Conservation (phyloP, 2,329 filamentous ascomycete species). For the Fusarium marasasianum region DNA sequence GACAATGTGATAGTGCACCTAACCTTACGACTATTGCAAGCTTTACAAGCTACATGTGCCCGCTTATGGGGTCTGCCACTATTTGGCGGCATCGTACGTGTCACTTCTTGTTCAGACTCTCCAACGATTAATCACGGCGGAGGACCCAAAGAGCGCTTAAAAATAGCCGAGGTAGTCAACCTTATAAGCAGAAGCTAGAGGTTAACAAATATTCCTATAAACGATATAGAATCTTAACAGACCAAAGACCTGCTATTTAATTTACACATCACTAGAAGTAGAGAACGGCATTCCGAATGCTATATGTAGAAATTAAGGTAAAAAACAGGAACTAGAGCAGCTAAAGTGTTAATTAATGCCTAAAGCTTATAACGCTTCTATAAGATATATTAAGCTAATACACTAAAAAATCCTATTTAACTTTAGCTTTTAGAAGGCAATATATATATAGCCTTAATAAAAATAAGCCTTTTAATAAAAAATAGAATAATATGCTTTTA, state of each 20-base stretch:
- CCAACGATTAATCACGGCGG: not conserved
- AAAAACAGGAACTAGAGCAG: too few species aligned
- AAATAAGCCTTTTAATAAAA: too few species aligned
- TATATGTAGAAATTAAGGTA: too few species aligned
- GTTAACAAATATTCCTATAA: not conserved
- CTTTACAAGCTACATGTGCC: not conserved
- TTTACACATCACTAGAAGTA: too few species aligned
- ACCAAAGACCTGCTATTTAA: rapidly evolving
- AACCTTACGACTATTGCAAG: not conserved
- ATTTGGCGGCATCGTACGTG: not conserved
- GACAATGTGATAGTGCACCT: not conserved
- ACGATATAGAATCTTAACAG: rapidly evolving
- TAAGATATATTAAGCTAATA: too few species aligned
- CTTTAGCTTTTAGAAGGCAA: too few species aligned
- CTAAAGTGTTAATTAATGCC: too few species aligned
- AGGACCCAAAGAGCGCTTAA: not conserved
- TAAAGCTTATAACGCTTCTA: too few species aligned
- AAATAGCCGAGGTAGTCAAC: not conserved
- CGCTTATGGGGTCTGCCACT: not conserved
- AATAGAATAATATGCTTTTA: too few species aligned
- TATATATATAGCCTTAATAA: too few species aligned
- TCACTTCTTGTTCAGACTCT: not conserved
- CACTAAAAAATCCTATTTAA: too few species aligned
- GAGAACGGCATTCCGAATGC: too few species aligned
- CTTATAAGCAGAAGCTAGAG: not conserved